Base-by-base conservation (phyloP, 2,329 filamentous ascomycete genomes). In the Ceratocystis harringtonii region DNA sequence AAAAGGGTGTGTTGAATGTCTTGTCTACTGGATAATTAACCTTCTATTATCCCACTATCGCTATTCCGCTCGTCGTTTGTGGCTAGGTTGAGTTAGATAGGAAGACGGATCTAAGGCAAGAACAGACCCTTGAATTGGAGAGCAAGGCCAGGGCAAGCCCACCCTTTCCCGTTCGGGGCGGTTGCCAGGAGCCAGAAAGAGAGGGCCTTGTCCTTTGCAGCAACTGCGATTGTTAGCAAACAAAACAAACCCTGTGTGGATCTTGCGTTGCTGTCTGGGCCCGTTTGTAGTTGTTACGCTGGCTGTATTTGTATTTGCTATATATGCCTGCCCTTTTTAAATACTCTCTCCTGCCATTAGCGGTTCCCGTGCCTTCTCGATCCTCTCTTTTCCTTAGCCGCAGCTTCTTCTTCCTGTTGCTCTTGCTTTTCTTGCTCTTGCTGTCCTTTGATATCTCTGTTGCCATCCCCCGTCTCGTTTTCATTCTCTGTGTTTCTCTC, bases 201-300 rank as follows among this genome's bases (percentile, higher is more conserved):
- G 17, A n/a, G 4, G 30, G 2, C 36, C 58, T 30, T 30, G 10
- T 52, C 22, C 17, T 48, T 48, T 48, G 22, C 32, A 58, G 55
- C 55, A 58, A 58, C 55, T 58, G 17, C 55, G n/a, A 30, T 30
- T 36, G 8, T n/a, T n/a, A 36, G 15, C 55, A 58, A 58, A 58
- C 55, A 58, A 58, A 58, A 58, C 55, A 58, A 58, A 58, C 55
- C 55, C 55, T 58, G 55, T 25, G 55, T 10, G 55, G 55, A 58
- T 58, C 55, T 58, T 58, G 55, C 28, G 55, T 17, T 36, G 55
- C 32, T 28, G 30, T 17, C 25, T 17, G 32, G 15, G 55, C 19
- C 25, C 17, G 55, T 58, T 58, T 58, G 55, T 58, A 8, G 55
- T 58, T 44, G 25, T 62, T 62, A 36, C 64, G 43, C 44, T 25